Conservation (phyloP, 2,329 filamentous ascomycete species). For the Metarhizium brunneum region DNA sequence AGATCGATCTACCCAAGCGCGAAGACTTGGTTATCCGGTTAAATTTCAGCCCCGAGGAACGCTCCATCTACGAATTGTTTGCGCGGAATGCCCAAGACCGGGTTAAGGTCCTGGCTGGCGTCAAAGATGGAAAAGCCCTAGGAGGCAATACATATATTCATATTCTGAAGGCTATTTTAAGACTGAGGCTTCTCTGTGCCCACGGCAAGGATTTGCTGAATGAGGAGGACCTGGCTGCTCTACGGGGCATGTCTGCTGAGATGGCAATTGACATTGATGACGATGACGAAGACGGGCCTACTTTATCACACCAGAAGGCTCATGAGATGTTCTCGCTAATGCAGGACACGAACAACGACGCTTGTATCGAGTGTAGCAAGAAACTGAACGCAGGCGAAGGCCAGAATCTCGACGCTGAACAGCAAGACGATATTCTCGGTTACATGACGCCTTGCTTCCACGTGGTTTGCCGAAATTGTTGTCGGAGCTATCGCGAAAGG, state of each 20-base stretch:
- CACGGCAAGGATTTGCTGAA: slow-evolving; percentile 88
- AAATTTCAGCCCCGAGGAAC: slow-evolving; percentile 67
- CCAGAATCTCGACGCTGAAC: slow-evolving; percentile 49
- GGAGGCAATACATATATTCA: slow-evolving; percentile 88
- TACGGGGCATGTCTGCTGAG: slow-evolving; percentile 73
- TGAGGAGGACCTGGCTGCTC: slow-evolving; percentile 69
- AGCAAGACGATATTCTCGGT: slow-evolving; percentile 57
- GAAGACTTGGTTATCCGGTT: slow-evolving; percentile 65
- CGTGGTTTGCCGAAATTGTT: slow-evolving; percentile 69
- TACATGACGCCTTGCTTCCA: slow-evolving; percentile 85
- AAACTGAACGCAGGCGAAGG: slow-evolving; percentile 49
- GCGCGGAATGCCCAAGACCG: slow-evolving; percentile 71
- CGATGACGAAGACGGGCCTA: slow-evolving; percentile 52
- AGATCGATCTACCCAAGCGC: slow-evolving; percentile 70
- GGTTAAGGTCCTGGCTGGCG: slow-evolving; percentile 61
- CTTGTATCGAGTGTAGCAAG: slow-evolving; percentile 60
- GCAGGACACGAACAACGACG: slow-evolving; percentile 69
- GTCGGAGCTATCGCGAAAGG: slow-evolving; percentile 47
- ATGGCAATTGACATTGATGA: slow-evolving; percentile 86
- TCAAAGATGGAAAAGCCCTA: slow-evolving; percentile 51
- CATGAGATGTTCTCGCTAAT: slow-evolving; percentile 82
- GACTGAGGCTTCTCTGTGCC: slow-evolving; percentile 82
- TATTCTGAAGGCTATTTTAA: slow-evolving; percentile 83
- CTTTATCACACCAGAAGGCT: slow-evolving; percentile 59
- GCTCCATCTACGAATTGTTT: slow-evolving; percentile 74